Evolutionary conservation across 2,329 filamentous ascomycete genomes (phyloP).

Genomic region (Emergomyces pasteurianus): DNA sequence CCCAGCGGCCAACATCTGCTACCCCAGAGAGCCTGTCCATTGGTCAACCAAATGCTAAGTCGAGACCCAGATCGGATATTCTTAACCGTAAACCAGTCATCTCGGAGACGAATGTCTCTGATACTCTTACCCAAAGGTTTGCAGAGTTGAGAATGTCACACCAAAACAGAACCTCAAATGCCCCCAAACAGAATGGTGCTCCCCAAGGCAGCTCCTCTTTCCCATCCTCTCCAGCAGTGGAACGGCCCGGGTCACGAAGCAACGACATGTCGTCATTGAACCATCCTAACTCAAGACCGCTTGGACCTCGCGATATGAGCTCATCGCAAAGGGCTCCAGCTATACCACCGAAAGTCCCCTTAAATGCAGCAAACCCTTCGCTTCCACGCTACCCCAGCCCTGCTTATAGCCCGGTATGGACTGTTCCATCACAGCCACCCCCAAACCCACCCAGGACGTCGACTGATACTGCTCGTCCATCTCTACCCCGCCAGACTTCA

Average conservation of each 20-base stretch:
- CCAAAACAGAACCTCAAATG: slow-evolving; percentile 7
- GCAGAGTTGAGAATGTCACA: slow-evolving; percentile 24
- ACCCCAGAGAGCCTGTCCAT: not conserved
- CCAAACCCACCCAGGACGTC: slow-evolving; percentile 30
- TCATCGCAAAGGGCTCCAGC: slow-evolving; percentile 22
- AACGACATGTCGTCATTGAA: slow-evolving; percentile 1
- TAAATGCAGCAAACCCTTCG: slow-evolving; percentile 21
- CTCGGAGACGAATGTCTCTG: slow-evolving; percentile 13
- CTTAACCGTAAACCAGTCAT: slow-evolving; percentile 11
- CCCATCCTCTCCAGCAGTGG: not conserved
- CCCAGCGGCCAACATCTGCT: not conserved
- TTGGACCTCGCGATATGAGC: slow-evolving; percentile 35
- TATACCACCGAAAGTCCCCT: slow-evolving; percentile 34
- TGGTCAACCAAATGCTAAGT: slow-evolving; percentile 9
- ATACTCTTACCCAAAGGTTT: slow-evolving; percentile 32
- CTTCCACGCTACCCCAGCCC: slow-evolving; percentile 37
- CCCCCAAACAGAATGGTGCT: slow-evolving; percentile 8
- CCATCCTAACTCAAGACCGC: slow-evolving; percentile 19
- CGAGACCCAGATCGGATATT: slow-evolving; percentile 15
- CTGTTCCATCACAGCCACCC: slow-evolving; percentile 26
- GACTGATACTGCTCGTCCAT: slow-evolving; percentile 29
- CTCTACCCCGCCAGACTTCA: slow-evolving; percentile 6
- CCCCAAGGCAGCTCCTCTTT: not conserved
- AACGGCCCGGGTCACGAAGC: slow-evolving; percentile 1
- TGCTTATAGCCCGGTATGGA: slow-evolving; percentile 36